Conservation (phyloP, 768 basidiomycete genomes). For the Hemileccinum impolitum region DNA sequence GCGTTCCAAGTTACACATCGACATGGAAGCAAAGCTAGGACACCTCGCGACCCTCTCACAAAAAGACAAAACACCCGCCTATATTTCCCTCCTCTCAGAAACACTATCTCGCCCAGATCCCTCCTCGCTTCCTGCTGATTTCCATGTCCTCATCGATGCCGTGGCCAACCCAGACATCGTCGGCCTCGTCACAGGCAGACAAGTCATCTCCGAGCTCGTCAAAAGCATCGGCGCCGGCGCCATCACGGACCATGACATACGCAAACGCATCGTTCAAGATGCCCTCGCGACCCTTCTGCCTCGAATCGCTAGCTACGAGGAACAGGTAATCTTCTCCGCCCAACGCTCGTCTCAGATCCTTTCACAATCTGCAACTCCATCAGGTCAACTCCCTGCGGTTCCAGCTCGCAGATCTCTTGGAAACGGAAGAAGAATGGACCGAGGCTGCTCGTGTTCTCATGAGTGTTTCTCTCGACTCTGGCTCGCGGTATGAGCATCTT, state of each 20-base stretch:
- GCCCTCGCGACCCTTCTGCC: slow-evolving; percentile 70
- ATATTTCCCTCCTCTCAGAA: slow-evolving; percentile 64
- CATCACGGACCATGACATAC: slow-evolving; percentile 51
- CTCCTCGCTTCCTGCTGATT: slow-evolving; percentile 45
- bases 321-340: slow-evolving; percentile 54
- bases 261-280: slow-evolving; percentile 73
- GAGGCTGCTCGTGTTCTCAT: slow-evolving; percentile 90
- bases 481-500: slow-evolving; percentile 59
- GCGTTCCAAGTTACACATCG: neutral
- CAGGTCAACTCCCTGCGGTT: slow-evolving; percentile 83
- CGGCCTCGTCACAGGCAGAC: slow-evolving; percentile 84
- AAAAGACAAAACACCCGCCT: slow-evolving; percentile 82
- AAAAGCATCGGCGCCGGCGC: slow-evolving; percentile 56
- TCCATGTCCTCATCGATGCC: slow-evolving; percentile 73
- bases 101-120: slow-evolving; percentile 53
- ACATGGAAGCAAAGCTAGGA: slow-evolving; percentile 65
- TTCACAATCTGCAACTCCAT: slow-evolving; percentile 1
- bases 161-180: slow-evolving; percentile 79
- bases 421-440: slow-evolving; percentile 89
- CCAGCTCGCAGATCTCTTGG: slow-evolving; percentile 87
- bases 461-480: slow-evolving; percentile 88
- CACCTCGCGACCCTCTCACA: slow-evolving; percentile 65
- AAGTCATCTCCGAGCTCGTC: slow-evolving; percentile 84
- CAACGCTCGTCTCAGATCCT: neutral
- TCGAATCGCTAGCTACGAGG: slow-evolving; percentile 88